These are phyloP conservation scores for Clarireedia hainanense DNA, from an alignment of 2,329 filamentous ascomycete genomes.

Conservation along the genomic window DNA sequence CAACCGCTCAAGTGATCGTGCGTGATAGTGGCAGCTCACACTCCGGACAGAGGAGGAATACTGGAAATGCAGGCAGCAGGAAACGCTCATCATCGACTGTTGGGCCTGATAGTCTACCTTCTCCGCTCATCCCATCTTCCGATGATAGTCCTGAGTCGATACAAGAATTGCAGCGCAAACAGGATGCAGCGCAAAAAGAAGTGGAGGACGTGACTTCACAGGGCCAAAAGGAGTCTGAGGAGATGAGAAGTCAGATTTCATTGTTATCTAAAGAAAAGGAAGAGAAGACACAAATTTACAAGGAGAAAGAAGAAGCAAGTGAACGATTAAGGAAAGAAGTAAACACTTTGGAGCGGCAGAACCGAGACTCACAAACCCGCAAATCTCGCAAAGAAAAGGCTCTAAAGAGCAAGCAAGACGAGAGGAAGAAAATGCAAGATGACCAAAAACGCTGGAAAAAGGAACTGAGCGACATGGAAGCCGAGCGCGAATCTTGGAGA, in stretches of 20 bases:
- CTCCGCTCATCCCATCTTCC: constrained; percentile 33
- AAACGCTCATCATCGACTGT: constrained; percentile 65
- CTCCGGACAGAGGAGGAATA: constrained; percentile 51
- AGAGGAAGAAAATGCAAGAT: constrained; percentile 61
- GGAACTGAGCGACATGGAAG: constrained; percentile 52
- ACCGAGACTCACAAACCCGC: constrained; percentile 71
- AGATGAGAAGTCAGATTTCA: constrained; percentile 56
- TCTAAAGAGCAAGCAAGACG: constrained; percentile 59
- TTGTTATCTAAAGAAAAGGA: constrained; percentile 73
- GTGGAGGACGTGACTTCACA: constrained; percentile 70
- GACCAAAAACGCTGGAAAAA: constrained; percentile 62
- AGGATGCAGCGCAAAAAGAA: constrained; percentile 74
- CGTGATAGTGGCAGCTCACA: constrained; percentile 57
- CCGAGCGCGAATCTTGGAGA: constrained; percentile 46
- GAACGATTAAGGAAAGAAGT: constrained; percentile 77
- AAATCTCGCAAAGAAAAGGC: constrained; percentile 69
- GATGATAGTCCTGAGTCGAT: constrained; percentile 59
- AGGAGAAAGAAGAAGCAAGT: constrained; percentile 86
- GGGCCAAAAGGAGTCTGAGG: constrained; percentile 63
- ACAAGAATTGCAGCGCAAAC: constrained; percentile 70
- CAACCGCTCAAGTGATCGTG: constrained; percentile 45
- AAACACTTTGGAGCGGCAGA: constrained; percentile 70
- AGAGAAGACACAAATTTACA: constrained; percentile 66
- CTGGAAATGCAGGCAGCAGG: constrained; percentile 64
- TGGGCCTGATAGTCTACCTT: constrained; percentile 21